Conservation (phyloP, 2,329 filamentous ascomycete genomes). For the Alternaria ventricosa region DNA sequence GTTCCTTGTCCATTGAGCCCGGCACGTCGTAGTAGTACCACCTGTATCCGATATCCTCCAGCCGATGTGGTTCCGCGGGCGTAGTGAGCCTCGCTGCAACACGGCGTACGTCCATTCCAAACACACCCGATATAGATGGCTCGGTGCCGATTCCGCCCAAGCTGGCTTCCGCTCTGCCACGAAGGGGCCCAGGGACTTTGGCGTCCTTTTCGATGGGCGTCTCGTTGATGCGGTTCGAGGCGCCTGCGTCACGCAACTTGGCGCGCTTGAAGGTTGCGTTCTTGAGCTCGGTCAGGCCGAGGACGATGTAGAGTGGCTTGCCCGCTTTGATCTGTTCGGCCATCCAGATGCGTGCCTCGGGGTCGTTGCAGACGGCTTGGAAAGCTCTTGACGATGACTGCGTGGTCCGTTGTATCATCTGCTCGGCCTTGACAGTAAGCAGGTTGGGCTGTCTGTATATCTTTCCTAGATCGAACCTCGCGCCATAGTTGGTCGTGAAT, state of each 20-base stretch:
- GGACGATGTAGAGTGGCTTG: conserved; percentile 43
- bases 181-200: conserved; percentile 41
- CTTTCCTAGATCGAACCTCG: conserved; percentile 47
- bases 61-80: conserved; percentile 41
- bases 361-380: conserved; percentile 42
- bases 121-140: conserved; percentile 43
- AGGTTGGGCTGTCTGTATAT: conserved; percentile 48
- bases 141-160: conserved; percentile 41
- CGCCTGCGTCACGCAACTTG: conserved; percentile 44
- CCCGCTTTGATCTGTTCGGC: conserved; percentile 33
- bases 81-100: conserved; percentile 40
- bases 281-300: conserved; percentile 48
- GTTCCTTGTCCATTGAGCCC: conserved; percentile 36
- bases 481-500: conserved; percentile 48
- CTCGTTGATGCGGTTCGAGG: conserved; percentile 44
- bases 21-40: conserved; percentile 45
- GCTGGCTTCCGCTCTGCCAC: conserved; percentile 31
- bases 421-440: conserved; percentile 44
- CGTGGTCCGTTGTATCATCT: conserved; percentile 47
- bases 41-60: conserved; percentile 40
- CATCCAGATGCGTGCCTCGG: conserved; percentile 44
- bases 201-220: conserved; percentile 40
- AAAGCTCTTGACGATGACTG: conserved; percentile 37
- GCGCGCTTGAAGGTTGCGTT: conserved; percentile 47
- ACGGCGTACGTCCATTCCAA: conserved; percentile 46